Base-by-base conservation (phyloP, 352 stramenopile species). In the Pythium guiyangense region DNA sequence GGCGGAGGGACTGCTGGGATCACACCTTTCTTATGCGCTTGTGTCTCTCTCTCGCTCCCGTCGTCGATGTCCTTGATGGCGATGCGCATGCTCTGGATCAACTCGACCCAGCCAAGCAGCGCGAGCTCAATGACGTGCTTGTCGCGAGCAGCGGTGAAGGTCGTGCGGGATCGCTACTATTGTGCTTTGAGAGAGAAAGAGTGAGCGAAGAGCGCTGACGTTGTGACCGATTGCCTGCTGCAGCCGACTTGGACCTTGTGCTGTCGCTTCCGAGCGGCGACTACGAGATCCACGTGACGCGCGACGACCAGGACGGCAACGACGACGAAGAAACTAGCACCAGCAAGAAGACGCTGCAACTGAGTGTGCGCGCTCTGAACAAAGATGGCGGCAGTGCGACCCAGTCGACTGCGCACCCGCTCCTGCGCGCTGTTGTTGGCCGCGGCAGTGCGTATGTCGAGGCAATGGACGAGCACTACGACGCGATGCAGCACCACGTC, bases 1-100 rank as follows among this genome's bases (percentile, higher is more conserved):
- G 71, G 71, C 71, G 71, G 71, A 80, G 71, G 71, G 71, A 80
- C 69, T 74, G 71, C 71, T 80, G 71, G 49, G 52, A 54, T 64
- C 60, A 63, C 44, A 22, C 37, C 56, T 64, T 53, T 62, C 52
- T 64, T 70, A 61, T 76, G 54, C 60, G 44, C 61, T 48, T 59
- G 39, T 62, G 46, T n/a, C n/a, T 66, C 48, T 62, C 39, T 66
- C 17, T 49, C 20, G n/a, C 26, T 25, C 31, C 31, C 40, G 22
- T 27, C 37, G 29, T 26, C 11, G 3, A 46, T 46, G 42, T 9
- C 31, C 4, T 12, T 37, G 31, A 37, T 37, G 4, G 31, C 4
- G 31, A 34, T 34, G 29, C 29, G 4, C 4, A 34, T 34, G 29
- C 9, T 37, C 31, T 9, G 9, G 31, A 37, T 37, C 31, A 11